Evolutionary conservation across 352 stramenopile genomes (phyloP).

Genomic region (Peronospora tabacina): DNA sequence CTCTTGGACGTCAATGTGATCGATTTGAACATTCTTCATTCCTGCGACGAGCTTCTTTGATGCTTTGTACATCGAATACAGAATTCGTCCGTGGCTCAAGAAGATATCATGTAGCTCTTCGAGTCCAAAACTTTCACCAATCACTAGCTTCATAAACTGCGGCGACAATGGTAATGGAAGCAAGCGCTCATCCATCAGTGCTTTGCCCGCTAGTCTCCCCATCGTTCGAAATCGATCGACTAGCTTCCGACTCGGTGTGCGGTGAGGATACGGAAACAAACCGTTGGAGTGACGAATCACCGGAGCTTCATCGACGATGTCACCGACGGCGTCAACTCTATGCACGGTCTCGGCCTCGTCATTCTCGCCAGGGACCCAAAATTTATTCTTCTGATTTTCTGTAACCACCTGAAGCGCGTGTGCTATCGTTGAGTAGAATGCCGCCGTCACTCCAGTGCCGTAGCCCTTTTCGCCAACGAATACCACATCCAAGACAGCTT

Average conservation of each 20-base stretch:
- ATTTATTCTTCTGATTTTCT: conserved; percentile 39
- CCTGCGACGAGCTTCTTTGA: conserved; percentile 27
- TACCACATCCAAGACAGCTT: conserved; percentile 76
- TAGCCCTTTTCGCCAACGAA: conserved; percentile 84
- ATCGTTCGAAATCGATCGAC: conserved; percentile 77
- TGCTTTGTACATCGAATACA: conserved; percentile 47
- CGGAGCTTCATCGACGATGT: conserved; percentile 25
- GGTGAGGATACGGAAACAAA: conserved; percentile 64
- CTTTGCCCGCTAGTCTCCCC: conserved; percentile 69
- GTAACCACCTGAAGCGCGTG: conserved; percentile 48
- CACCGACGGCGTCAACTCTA: conserved; percentile 5
- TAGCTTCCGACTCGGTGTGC: conserved; percentile 24
- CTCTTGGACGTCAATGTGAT: conserved; percentile 35
- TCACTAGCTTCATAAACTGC: conserved; percentile 74
- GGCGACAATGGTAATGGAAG: conserved; percentile 62
- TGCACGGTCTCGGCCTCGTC: conserved; percentile 23
- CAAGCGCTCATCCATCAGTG: conserved; percentile 73
- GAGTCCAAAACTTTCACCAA: conserved; percentile 48
- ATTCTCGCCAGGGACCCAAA: conserved; percentile 57
- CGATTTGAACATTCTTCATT: conserved; percentile 40
- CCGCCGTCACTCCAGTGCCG: conserved; percentile 73
- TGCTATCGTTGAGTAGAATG: conserved; percentile 77
- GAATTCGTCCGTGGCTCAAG: conserved; percentile 48
- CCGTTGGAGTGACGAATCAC: conserved; percentile 74
- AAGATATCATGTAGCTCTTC: conserved; percentile 58